Percentiles rank a stretch among this genome's conserved stretches.
These are phyloP conservation scores for Ruellia speciosa DNA, from an alignment of 305 asterid genomes.

Conservation along the genomic window DNA sequence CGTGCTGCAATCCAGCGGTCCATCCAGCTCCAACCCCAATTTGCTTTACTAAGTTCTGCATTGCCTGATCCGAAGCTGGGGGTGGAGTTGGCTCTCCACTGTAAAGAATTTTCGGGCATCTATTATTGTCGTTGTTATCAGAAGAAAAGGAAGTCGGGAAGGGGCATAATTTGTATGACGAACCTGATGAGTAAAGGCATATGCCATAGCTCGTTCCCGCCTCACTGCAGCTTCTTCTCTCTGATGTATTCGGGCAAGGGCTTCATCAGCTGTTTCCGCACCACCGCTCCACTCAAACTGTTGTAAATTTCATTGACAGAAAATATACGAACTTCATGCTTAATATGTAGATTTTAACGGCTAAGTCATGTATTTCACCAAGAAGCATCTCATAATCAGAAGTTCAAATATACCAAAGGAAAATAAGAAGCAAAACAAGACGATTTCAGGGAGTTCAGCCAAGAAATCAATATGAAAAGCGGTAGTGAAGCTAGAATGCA, in stretches of 20 bases:
- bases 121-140: slow-evolving; percentile 8
- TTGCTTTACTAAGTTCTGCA: slow-evolving; percentile 43
- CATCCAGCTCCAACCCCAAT: slow-evolving; percentile 98
- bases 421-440: no score
- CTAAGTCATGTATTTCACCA: no score
- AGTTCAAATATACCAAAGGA: no score
- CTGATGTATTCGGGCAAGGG: slow-evolving; percentile 70
- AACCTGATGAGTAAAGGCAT: slow-evolving; percentile 90
- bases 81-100: slow-evolving; percentile 79
- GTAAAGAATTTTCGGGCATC: slow-evolving; percentile 11
- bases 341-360: no score
- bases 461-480: neutral
- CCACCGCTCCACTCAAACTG: slow-evolving; percentile 94
- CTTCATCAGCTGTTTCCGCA: slow-evolving; percentile 58
- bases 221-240: slow-evolving; percentile 88
- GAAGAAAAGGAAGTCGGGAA: slow-evolving; percentile 5
- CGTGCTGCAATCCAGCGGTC: slow-evolving; percentile 92
- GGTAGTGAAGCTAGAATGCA: slow-evolving; percentile 1
- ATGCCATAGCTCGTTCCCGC: slow-evolving; percentile 92
- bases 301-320: slow-evolving; percentile 9
- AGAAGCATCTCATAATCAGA: no score
- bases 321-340: neutral
- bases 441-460: slow-evolving; percentile 2
- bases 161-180: slow-evolving; percentile 1
- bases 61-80: slow-evolving; percentile 43